phyloP scores from a whole-genome alignment of 2,329 filamentous ascomycete species.

The Phaeosphaeria sp. region DNA sequence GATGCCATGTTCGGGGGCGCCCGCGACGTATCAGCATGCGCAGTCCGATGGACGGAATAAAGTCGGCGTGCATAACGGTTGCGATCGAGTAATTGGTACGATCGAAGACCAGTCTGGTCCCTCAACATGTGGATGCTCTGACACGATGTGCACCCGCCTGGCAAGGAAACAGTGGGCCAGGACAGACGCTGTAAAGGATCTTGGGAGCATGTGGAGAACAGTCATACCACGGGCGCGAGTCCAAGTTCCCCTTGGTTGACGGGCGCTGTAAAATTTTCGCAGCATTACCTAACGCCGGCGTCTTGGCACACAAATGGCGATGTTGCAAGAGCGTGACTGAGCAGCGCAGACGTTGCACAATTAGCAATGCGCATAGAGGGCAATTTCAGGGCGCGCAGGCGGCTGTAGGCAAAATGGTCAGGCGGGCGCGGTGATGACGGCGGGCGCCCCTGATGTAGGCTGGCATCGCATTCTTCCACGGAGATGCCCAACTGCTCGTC shows the following conservation, averaged over 20 bases:
- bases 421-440: conserved; percentile 13
- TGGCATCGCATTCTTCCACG: conserved; percentile 29
- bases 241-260: conserved; percentile 22
- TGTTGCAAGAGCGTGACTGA: conserved; percentile 19
- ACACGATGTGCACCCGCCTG: conserved; percentile 18
- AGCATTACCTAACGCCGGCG: conserved; percentile 37
- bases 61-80: conserved; percentile 11
- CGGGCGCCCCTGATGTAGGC: conserved; percentile 12
- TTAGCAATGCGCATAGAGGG: conserved; percentile 21
- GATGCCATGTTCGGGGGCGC: conserved; percentile 1
- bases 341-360: conserved; percentile 25
- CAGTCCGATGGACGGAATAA: conserved; percentile 3
- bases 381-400: conserved; percentile 1
- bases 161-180: conserved; percentile 23
- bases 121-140: conserved; percentile 37
- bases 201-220: conserved; percentile 33
- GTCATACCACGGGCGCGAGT: conserved; percentile 27
- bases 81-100: conserved; percentile 28
- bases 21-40: conserved; percentile 15
- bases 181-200: conserved; percentile 26
- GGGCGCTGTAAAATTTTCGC: conserved; percentile 31
- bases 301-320: conserved; percentile 35
- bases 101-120: conserved; percentile 35
- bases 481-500: conserved; percentile 36
- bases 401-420: conserved; percentile 6